A percentile compares a stretch with the other conserved stretches of the same genome.
phyloP scores from a whole-genome alignment of 2,329 filamentous ascomycete species.

The Aspergillus latus region DNA sequence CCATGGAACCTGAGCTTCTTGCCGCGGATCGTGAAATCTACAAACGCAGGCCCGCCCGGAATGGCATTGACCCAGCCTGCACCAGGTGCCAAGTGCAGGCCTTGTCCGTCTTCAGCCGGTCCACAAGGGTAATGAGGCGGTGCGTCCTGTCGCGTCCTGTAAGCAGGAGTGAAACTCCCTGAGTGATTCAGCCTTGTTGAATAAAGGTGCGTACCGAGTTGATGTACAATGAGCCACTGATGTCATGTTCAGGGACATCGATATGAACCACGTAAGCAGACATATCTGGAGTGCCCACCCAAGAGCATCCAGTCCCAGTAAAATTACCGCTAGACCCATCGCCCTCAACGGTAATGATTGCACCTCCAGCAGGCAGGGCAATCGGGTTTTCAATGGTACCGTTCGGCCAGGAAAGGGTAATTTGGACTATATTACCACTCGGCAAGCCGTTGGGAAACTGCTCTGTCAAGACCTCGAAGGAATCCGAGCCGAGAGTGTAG shows the following conservation, averaged over 20 bases:
- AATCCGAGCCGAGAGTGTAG: slow-evolving; percentile 29
- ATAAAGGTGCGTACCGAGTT: not conserved
- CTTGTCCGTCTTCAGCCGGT: not conserved
- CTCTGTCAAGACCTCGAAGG: slow-evolving; percentile 27
- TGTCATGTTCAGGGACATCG: not conserved
- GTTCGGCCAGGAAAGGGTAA: not conserved
- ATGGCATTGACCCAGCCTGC: not conserved
- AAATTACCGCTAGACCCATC: not conserved
- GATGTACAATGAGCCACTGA: not conserved
- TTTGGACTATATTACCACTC: not conserved
- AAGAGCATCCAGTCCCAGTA: not conserved
- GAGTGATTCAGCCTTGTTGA: not conserved
- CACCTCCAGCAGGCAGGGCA: not conserved
- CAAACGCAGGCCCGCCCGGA: not conserved
- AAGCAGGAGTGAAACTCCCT: not conserved
- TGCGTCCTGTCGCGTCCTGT: not conserved
- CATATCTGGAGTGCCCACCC: not conserved
- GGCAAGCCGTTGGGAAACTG: not conserved
- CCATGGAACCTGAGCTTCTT: not conserved
- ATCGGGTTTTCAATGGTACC: not conserved
- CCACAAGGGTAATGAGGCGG: slow-evolving; percentile 2
- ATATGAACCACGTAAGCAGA: not conserved
- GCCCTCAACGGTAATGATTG: not conserved
- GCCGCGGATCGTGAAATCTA: not conserved
- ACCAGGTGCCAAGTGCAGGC: not conserved